Evolutionary conservation across 177 flowering plant species (phyloP).

Genomic region (Vitis hybrid): DNA sequence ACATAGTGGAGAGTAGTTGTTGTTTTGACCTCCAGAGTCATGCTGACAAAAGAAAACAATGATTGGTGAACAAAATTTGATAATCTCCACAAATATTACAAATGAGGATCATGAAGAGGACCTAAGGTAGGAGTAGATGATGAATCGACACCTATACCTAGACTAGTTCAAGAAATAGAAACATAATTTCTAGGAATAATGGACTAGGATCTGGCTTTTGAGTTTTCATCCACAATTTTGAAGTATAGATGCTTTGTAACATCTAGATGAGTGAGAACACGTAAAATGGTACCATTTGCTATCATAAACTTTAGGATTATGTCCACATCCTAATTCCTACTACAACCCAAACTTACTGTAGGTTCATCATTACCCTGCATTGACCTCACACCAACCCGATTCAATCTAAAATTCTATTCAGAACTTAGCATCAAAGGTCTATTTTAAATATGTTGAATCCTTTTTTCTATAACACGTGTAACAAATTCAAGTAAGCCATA

Average conservation of each 20-base stretch:
- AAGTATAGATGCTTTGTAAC: slow-evolving; percentile 13
- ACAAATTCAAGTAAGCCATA: no score
- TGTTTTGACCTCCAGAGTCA: slow-evolving; percentile 34
- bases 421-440: fast-evolving
- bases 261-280: no score
- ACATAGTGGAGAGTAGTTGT: slow-evolving; percentile 19
- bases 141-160: slow-evolving; percentile 41
- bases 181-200: slow-evolving; percentile 47
- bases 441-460: no score
- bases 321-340: no score
- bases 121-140: slow-evolving; percentile 39
- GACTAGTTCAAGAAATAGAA: slow-evolving; percentile 48
- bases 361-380: no score
- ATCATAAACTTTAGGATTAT: no score
- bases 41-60: slow-evolving; percentile 32
- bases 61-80: slow-evolving; percentile 51
- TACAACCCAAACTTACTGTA: fast-evolving
- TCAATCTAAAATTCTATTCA: no score
- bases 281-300: no score
- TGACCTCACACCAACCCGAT: no score
- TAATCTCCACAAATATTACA: slow-evolving; percentile 43
- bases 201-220: slow-evolving; percentile 33
- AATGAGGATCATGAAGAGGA: slow-evolving; percentile 39
- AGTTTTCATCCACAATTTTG: slow-evolving; percentile 20
- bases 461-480: no score